Base-by-base conservation (phyloP, 805 yeast species). In the Wickerhamiella azyma region DNA sequence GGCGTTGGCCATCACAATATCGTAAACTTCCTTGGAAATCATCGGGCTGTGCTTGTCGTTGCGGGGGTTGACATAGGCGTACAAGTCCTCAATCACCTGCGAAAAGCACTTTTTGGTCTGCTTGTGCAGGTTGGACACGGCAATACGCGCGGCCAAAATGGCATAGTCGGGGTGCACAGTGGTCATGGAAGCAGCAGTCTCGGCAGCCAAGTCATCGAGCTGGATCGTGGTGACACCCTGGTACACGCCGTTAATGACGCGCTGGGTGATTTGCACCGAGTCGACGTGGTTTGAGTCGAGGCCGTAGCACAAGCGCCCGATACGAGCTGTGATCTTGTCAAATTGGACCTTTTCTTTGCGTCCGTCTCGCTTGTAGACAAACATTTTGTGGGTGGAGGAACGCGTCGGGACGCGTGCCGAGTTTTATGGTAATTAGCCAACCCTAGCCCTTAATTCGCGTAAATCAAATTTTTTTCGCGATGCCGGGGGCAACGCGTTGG, bases 81-180 rank as follows among this genome's bases (percentile, higher is more conserved):
- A 85, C 55, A 89, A 70, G 48, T 80, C 79, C 50, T 73, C 72
- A 46, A 83, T 67, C 41, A 85, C 94, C 55, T 77, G 78, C 35
- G 94, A 80, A 57, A 83, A 89, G 59, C 73, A 81, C 65, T 83
- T 82, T 50, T 85, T 82, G 45, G 96, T 88, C 67, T 86, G 94
- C 67, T 88, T 88, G 70, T 89, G 96, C 60, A 92, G 72, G 64
- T 85, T 85, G 37, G 96, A 84, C 46, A 92, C 80, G 17, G 97
- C 96, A 50, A 89, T 81, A 68, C 98, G 79, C 30, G 97, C 96
- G 46, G 96, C 96, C 56, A 86, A 72, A 37, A 79, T 77, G 24
- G 96, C 96, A 58, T 89, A 88, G 67, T 92, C 97, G n/a, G 97
- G 97, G 64, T 89, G 97, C 52, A 84, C 76, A 10, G 97, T 89